Base-by-base conservation (phyloP, 306 rosid genomes). In the Corylus heterophylla region DNA sequence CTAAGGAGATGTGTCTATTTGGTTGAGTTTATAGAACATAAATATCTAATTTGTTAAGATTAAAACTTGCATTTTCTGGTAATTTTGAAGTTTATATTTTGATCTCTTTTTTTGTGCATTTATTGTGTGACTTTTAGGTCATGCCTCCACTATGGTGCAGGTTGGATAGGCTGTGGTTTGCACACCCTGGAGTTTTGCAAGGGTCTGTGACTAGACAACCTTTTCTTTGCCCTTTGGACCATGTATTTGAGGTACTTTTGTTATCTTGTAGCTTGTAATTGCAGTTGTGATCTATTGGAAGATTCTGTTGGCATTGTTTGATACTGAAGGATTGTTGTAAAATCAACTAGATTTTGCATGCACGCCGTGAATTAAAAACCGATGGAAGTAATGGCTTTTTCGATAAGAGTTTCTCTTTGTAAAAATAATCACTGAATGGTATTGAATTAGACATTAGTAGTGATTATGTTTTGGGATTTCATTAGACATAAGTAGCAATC, bases 111-210 rank as follows among this genome's bases (percentile, higher is more conserved):
- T 76, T 54, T 56, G 47, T 70, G 54, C 62, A 59, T 69, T 71
- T 62, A 56, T 74, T 71, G 67, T 71, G 75, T 84, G 72, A 61
- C 35, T 83, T 85, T 74, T 83, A 95, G 99, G 97, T 95, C 82
- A 84, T 95, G 98, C 99, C 99, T 85, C 99, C 96, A 81, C 80
- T 95, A 63, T 95, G 99, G 99, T 95, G 99, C 90, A 88, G 96
- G 82, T 58, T 95, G 82, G 99, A 95, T 81, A 88, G 96, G 88
- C 97, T 95, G n/a, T 95, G 98, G 99, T 95, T 90, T 88, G 76
- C 96, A 47, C 99, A 95, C 87, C 99, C 99, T 52, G 99, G 99
- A 56, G 83, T 90, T 83, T 87, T 95, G 79, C 89, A 87, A 80
- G 99, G 99, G 54, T 83, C 99, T 52, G 71, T 95, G 87, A 93